These are phyloP conservation scores for Butyriboletus appendiculatus DNA, from an alignment of 1,284 basidiomycete genomes.

Conservation along the genomic window DNA sequence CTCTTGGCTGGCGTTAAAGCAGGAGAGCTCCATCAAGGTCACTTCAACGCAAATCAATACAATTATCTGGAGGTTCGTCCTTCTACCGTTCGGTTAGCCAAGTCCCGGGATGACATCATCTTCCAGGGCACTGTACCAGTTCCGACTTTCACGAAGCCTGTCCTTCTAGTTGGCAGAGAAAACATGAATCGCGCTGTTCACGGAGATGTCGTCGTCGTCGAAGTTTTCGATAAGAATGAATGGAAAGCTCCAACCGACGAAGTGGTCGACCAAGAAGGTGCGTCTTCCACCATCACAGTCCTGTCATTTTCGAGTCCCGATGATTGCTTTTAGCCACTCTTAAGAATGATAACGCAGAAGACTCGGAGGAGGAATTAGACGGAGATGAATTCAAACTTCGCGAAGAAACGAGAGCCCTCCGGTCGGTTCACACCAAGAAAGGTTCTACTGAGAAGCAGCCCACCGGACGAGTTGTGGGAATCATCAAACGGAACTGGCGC, in stretches of 20 bases:
- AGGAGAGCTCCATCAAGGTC: slow-evolving; percentile 85
- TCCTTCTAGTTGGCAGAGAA: slow-evolving; percentile 87
- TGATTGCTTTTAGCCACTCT: slow-evolving; percentile 59
- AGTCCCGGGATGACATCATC: not conserved
- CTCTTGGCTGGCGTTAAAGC: slow-evolving; percentile 85
- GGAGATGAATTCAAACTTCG: slow-evolving; percentile 43
- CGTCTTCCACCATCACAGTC: slow-evolving; percentile 21
- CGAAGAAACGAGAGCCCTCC: slow-evolving; percentile 51
- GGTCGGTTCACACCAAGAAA: slow-evolving; percentile 37
- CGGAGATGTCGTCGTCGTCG: slow-evolving; percentile 92
- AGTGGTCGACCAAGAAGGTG: slow-evolving; percentile 91
- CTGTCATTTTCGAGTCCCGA: not conserved
- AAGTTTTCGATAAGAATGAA: slow-evolving; percentile 84
- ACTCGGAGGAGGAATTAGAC: slow-evolving; percentile 59
- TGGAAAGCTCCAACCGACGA: slow-evolving; percentile 95
- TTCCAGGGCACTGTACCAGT: slow-evolving; percentile 79
- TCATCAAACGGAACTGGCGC: slow-evolving; percentile 96
- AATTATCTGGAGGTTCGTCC: slow-evolving; percentile 87
- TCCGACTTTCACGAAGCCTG: slow-evolving; percentile 71
- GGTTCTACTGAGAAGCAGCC: slow-evolving; percentile 66
- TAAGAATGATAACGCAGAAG: slow-evolving; percentile 89
- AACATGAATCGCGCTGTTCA: slow-evolving; percentile 96
- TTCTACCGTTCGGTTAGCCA: not conserved
- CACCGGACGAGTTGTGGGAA: slow-evolving; percentile 89
- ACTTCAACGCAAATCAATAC: slow-evolving; percentile 95